phyloP scores from a whole-genome alignment of 1,139 yeast species.

The Candida frijolesensis region DNA sequence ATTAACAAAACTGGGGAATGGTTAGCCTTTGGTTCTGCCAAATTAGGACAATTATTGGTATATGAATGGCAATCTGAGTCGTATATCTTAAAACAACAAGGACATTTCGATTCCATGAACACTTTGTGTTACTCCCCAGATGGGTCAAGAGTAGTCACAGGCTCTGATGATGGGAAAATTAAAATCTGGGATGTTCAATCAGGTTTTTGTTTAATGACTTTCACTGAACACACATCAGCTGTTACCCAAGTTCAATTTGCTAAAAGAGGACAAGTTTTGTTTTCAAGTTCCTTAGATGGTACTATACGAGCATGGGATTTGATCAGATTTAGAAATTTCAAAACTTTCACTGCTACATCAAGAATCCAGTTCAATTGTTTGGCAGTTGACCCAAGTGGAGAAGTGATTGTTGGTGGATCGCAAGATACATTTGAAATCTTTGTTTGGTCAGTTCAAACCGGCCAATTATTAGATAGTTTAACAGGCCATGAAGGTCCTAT shows the following conservation, averaged over 20 bases:
- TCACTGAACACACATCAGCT: slow-evolving; percentile 86
- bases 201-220: slow-evolving; percentile 91
- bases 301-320: slow-evolving; percentile 98
- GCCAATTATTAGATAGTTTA: slow-evolving; percentile 82
- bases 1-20: slow-evolving; percentile 90
- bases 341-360: slow-evolving; percentile 90
- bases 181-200: slow-evolving; percentile 95
- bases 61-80: slow-evolving; percentile 99
- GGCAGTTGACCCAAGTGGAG: slow-evolving; percentile 98
- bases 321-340: slow-evolving; percentile 86
- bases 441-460: slow-evolving; percentile 97
- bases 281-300: slow-evolving; percentile 92
- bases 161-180: slow-evolving; percentile 94
- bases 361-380: slow-evolving; percentile 84
- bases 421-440: slow-evolving; percentile 87
- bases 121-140: slow-evolving; percentile 90
- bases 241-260: slow-evolving; percentile 90
- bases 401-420: slow-evolving; percentile 94
- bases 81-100: slow-evolving; percentile 92
- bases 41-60: slow-evolving; percentile 88
- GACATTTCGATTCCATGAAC: slow-evolving; percentile 91
- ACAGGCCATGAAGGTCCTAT: slow-evolving; percentile 97
- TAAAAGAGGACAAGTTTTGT: slow-evolving; percentile 82
- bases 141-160: slow-evolving; percentile 90
- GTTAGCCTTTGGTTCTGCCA: slow-evolving; percentile 93